Base-by-base conservation (phyloP, 257 asterid genomes). In the Cruciata laevipes region DNA sequence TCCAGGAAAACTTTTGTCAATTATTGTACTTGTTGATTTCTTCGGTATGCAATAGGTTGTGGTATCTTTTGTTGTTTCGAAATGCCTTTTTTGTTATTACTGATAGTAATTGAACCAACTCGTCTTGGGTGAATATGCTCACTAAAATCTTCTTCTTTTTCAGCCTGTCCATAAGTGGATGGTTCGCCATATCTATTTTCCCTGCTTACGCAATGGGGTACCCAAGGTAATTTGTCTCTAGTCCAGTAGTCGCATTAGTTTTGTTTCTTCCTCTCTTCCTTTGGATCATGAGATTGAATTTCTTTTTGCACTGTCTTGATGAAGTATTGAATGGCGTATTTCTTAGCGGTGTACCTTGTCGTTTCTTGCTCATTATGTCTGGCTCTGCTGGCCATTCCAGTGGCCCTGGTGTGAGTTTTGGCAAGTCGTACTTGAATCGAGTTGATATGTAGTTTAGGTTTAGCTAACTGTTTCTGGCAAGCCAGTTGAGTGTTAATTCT, bases 91-190 rank as follows among this genome's bases (percentile, higher is more conserved):
- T 9, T 47, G 5, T 47, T 47, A 47, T 14, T 14, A 17, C 3
- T 14, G 16, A 3, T 10, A 38, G 6, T 38, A 38, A 47, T 14
- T 17, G 20, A 53, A 53, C 27, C 20, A 53, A 6, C 27, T 20
- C 11, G 24, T 21, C 10, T 53, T 18, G 27, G 24, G 8, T 21
- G 20, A 20, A 27, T 53, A 53, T n/a, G 24, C 60, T 21, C 20
- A 63, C 14, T 7, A 18, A 49, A 14, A 17, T 17, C 10, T 57
- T 70, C 68, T 74, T 61, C 67, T 47, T 40, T 69, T 83, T 84
- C 95, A 94, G 99, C 99, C 99, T 78, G 97, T 94, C 60, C 97
- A 94, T 77, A 94, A 88, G 80, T 94, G 99, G 99, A 90, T 94
- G 87, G 91, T 90, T 56, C 96, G 97, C 24, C 99, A 94, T 77